phyloP scores from a whole-genome alignment of 768 basidiomycete species.

The Boletus patriciae region DNA sequence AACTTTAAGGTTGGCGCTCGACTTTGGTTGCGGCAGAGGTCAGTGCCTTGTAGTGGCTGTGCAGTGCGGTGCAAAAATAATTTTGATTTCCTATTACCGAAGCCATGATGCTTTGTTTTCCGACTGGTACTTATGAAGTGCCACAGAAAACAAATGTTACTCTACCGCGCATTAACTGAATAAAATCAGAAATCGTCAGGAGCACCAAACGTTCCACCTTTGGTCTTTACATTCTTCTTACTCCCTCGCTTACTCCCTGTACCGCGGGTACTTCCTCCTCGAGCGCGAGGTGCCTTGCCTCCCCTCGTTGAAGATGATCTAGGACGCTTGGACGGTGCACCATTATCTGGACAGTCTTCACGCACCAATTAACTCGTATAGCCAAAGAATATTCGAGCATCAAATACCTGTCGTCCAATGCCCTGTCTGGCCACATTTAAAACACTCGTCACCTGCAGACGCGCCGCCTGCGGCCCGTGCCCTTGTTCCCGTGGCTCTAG shows the following conservation, averaged over 20 bases:
- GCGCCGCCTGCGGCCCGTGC: slow-evolving; percentile 1
- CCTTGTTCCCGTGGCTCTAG: slow-evolving; percentile 8
- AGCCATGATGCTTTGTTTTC: background rate
- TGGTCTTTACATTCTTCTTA: slow-evolving; percentile 34
- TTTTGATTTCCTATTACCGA: background rate
- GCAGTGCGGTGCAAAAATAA: too few species aligned
- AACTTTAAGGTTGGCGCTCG: too few species aligned
- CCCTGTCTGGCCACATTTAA: slow-evolving; percentile 56
- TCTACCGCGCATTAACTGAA: too few species aligned
- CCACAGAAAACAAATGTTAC: background rate
- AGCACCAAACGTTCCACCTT: slow-evolving; percentile 34
- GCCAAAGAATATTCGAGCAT: background rate
- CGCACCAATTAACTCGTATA: background rate
- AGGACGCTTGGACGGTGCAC: slow-evolving; percentile 29
- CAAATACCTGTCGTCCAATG: slow-evolving; percentile 59
- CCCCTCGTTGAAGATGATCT: slow-evolving; percentile 27
- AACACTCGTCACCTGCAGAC: slow-evolving; percentile 36
- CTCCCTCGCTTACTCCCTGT: slow-evolving; percentile 24
- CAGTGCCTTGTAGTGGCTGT: too few species aligned
- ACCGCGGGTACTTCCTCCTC: slow-evolving; percentile 23
- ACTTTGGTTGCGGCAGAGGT: too few species aligned
- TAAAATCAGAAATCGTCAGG: slow-evolving; percentile 29
- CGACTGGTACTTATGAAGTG: background rate
- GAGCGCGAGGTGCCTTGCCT: slow-evolving; percentile 24
- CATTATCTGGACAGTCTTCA: slow-evolving; percentile 28